Evolutionary conservation across 129 eudicot genomes (phyloP), one percentile per base, ranked within the genome.

Genomic region (Flaveria ramosissima): DNA sequence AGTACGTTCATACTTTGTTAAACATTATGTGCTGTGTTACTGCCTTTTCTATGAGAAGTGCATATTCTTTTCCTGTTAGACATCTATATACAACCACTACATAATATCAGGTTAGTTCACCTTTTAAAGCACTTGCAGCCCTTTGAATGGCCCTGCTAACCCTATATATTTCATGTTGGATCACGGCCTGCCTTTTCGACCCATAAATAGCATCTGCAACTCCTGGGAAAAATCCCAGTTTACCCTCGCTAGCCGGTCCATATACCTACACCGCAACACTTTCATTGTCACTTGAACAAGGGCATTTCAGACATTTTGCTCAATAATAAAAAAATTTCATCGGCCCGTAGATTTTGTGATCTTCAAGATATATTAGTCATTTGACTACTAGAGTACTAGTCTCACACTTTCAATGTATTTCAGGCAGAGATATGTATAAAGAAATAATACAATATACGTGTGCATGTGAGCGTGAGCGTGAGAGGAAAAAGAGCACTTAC

Each of bases 131-230:
- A 79, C 73, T 73, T 67, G 89, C 91, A 59, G 92, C 96, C 79
- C 96, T 90, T 79, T 85, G 91, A 68, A 93, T 90, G 80, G 92
- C 95, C 82, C 97, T 83, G 9, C 88, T 88, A 72, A 88, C 92
- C 82, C 96, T 93, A 95, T 95, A 93, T n/a, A 90, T 85, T 77
- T 93, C 96, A 70, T 93, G 98, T 85, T 86, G 88, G 13, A 93
- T 78, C 7, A 63, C 77, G 14, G 41, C 82, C 78, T 78, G 68
- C 80, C 51, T 67, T 55, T n/a, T 59, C 16, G 73, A 47, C 59
- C 46, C 77, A 21, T 76, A 85, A 26, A 90, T 77, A 27, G 95
- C 94, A 68, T 93, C 84, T 19, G 71, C 85, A 73, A 90, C 80
- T 55, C 95, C 88, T 6, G 96, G 98, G 59, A 93, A 93, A 84